phyloP scores from a whole-genome alignment of 768 basidiomycete genomes.

The Daedaleopsis nitida region DNA sequence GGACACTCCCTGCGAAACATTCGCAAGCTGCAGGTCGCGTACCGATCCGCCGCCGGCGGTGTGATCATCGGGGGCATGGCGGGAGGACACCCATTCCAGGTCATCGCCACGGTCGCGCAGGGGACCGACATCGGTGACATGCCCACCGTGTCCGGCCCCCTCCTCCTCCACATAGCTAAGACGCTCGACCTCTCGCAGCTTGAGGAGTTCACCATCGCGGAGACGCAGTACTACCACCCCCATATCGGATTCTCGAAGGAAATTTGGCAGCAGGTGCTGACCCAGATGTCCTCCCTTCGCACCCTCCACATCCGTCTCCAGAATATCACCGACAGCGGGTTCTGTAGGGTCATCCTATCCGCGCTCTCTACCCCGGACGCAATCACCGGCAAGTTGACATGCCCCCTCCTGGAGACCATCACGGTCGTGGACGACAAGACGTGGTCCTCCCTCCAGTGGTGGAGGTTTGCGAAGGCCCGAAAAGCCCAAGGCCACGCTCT shows the following conservation, averaged over 20 bases:
- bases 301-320: conserved; percentile 27
- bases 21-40: conserved; percentile 26
- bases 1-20: conserved; percentile 27
- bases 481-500: conserved; percentile 23
- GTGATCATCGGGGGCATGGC: conserved; percentile 24
- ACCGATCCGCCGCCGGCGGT: conserved; percentile 20
- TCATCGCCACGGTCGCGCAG: conserved; percentile 19
- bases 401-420: conserved; percentile 28
- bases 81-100: conserved; percentile 23
- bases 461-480: conserved; percentile 27
- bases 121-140: conserved; percentile 29
- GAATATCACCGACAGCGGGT: conserved; percentile 28
- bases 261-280: conserved; percentile 27
- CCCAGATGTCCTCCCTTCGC: conserved; percentile 28
- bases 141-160: conserved; percentile 25
- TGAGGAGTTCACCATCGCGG: conserved; percentile 30
- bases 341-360: conserved; percentile 27
- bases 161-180: conserved; percentile 23
- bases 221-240: conserved; percentile 25
- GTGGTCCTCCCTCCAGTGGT: conserved; percentile 33
- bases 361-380: conserved; percentile 25
- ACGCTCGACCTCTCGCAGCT: conserved; percentile 26
- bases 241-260: conserved; percentile 25
- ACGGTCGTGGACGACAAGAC: conserved; percentile 29
- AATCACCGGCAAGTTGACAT: conserved; percentile 23